These are phyloP conservation scores for Rhynchospora tenuis DNA, from an alignment of 176 grass and related monocot species.

Conservation along the genomic window DNA sequence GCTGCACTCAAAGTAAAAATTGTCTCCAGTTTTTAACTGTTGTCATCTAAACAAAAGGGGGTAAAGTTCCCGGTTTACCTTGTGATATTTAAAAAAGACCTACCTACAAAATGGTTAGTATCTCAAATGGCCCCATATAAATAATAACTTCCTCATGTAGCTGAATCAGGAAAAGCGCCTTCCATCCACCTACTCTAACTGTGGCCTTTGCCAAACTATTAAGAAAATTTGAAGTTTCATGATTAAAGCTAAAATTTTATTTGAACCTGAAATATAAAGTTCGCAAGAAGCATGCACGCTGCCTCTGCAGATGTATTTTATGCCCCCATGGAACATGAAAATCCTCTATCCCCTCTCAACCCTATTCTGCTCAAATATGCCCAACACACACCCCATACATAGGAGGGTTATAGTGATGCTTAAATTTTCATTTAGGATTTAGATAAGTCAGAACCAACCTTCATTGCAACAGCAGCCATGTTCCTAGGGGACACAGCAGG, in stretches of 20 bases:
- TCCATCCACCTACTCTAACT: not conserved
- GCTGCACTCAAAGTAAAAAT: not conserved
- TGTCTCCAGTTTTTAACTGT: not conserved
- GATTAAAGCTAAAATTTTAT: not conserved
- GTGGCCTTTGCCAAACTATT: not conserved
- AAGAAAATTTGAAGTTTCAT: not conserved
- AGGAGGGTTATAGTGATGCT: not conserved
- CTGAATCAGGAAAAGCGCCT: not conserved
- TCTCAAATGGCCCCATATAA: not conserved
- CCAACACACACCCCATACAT: not conserved
- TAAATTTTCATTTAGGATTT: slow-evolving; percentile 40
- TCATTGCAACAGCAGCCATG: slow-evolving; percentile 60
- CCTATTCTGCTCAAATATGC: slow-evolving; percentile 21
- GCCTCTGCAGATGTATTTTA: slow-evolving; percentile 2
- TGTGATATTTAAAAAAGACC: not conserved
- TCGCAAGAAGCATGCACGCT: not conserved
- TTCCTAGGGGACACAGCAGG: slow-evolving; percentile 86
- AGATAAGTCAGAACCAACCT: slow-evolving; percentile 32
- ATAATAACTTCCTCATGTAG: not conserved
- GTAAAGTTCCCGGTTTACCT: not conserved
- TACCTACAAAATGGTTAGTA: not conserved
- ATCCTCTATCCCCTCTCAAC: slow-evolving; percentile 2
- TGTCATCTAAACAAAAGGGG: not conserved
- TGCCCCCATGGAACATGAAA: slow-evolving; percentile 8
- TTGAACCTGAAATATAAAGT: not conserved